Evolutionary conservation across 1,284 basidiomycete genomes (phyloP).

Genomic region (Puccinia polysora): DNA sequence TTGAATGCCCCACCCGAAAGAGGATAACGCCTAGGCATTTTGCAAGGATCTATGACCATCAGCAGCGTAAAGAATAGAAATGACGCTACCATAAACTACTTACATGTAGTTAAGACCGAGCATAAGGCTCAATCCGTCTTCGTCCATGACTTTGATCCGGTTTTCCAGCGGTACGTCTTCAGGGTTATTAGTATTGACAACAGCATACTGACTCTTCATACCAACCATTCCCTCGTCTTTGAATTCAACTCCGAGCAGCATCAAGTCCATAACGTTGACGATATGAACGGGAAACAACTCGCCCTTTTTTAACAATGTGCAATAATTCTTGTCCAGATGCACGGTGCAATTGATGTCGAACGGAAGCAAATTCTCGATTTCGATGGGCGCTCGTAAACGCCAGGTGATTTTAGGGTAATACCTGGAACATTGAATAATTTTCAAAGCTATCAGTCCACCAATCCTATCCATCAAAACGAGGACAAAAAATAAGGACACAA

Average conservation of each 20-base stretch:
- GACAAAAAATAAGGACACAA: background rate
- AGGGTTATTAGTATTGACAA: conserved; percentile 43
- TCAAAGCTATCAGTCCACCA: background rate
- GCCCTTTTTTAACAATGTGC: conserved; percentile 85
- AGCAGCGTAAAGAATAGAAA: conserved; percentile 50
- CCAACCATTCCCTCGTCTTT: conserved; percentile 78
- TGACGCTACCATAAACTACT: background rate
- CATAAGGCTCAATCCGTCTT: conserved; percentile 36
- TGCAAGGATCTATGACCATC: background rate
- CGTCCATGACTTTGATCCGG: conserved; percentile 29
- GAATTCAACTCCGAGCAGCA: conserved; percentile 83
- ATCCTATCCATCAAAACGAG: background rate
- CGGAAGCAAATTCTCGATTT: conserved; percentile 92
- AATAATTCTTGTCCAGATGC: conserved; percentile 53
- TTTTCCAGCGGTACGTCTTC: conserved; percentile 44
- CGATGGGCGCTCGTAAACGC: conserved; percentile 52
- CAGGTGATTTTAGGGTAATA: conserved; percentile 43
- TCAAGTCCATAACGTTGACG: conserved; percentile 85
- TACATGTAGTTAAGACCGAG: conserved; percentile 37
- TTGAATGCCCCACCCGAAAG: conserved; percentile 97
- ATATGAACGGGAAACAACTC: conserved; percentile 96
- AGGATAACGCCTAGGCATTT: conserved; percentile 64
- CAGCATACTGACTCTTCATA: conserved; percentile 39
- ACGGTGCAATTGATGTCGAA: conserved; percentile 69
- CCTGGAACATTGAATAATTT: conserved; percentile 23